Percentiles rank a stretch among this genome's conserved stretches.
These are phyloP conservation scores for Chamaecrista fasciculata DNA, from an alignment of 306 rosid genomes.

Conservation along the genomic window DNA sequence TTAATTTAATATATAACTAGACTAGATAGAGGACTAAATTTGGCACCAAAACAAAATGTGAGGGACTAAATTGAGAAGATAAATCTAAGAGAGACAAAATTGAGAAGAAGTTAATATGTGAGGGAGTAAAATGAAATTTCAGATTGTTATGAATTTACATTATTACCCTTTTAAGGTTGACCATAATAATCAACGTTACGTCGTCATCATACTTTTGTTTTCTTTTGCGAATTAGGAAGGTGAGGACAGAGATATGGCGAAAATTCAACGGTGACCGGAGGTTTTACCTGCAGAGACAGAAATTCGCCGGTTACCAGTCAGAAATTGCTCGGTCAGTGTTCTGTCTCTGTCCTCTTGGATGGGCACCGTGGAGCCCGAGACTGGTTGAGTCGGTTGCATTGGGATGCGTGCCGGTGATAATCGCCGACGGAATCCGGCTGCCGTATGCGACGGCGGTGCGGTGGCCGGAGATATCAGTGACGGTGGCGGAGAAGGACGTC, in stretches of 20 bases:
- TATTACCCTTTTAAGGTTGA: not conserved
- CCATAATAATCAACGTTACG: too few relatives aligned
- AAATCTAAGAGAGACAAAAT: too few relatives aligned
- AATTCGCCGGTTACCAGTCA: conserved; percentile 64
- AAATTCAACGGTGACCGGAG: conserved; percentile 50
- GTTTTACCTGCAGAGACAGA: conserved; percentile 53
- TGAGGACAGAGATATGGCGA: conserved; percentile 65
- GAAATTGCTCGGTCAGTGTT: conserved; percentile 64
- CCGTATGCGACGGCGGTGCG: conserved; percentile 50
- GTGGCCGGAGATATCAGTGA: conserved; percentile 67
- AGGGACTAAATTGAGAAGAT: too few relatives aligned
- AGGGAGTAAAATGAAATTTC: too few relatives aligned
- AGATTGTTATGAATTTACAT: not conserved
- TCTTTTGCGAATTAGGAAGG: too few relatives aligned
- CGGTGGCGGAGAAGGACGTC: conserved; percentile 65
- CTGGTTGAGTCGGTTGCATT: conserved; percentile 62
- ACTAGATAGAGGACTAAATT: too few relatives aligned
- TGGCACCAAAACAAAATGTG: too few relatives aligned
- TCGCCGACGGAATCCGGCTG: conserved; percentile 62
- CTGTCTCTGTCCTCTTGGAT: conserved; percentile 71
- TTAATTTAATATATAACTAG: too few relatives aligned
- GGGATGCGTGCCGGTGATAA: conserved; percentile 75
- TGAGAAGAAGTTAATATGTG: too few relatives aligned
- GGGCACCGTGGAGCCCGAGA: conserved; percentile 96
- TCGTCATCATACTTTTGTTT: too few relatives aligned